phyloP scores from a whole-genome alignment of 2,329 filamentous ascomycete genomes.

The Paecilomyces sp. region DNA sequence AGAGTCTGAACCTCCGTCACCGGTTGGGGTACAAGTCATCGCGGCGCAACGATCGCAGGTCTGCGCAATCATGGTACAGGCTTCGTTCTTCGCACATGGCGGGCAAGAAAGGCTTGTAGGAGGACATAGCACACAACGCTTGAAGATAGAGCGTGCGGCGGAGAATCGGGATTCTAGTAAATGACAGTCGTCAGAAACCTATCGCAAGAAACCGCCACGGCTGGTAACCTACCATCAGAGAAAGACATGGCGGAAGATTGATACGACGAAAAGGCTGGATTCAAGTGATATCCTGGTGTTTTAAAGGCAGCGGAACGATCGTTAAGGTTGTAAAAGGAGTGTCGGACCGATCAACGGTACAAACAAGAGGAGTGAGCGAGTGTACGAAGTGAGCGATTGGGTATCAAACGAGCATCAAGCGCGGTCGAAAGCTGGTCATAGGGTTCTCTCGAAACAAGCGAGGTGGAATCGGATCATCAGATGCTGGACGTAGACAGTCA shows the following conservation, averaged over 20 bases:
- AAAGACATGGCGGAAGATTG: conserved; percentile 21
- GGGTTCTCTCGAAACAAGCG: not conserved
- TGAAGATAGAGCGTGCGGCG: conserved; percentile 19
- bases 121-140: conserved; percentile 51
- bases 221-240: conserved; percentile 12
- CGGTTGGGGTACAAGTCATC: conserved; percentile 47
- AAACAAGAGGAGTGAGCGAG: conserved; percentile 9
- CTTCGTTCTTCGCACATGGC: conserved; percentile 47
- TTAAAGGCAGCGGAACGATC: conserved; percentile 9
- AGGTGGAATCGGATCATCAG: not conserved
- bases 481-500: not conserved
- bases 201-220: not conserved
- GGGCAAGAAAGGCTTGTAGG: conserved; percentile 50
- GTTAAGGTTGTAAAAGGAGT: conserved; percentile 9
- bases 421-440: not conserved
- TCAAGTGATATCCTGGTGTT: conserved; percentile 1
- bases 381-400: not conserved
- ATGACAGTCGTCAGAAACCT: not conserved
- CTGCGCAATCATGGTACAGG: conserved; percentile 53
- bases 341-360: conserved; percentile 24
- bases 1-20: conserved; percentile 25
- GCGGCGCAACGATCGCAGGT: conserved; percentile 55
- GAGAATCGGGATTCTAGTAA: not conserved
- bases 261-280: conserved; percentile 2
- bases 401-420: not conserved